Evolutionary conservation across 768 basidiomycete species (phyloP).

Genomic region (Boletus barrowsii): DNA sequence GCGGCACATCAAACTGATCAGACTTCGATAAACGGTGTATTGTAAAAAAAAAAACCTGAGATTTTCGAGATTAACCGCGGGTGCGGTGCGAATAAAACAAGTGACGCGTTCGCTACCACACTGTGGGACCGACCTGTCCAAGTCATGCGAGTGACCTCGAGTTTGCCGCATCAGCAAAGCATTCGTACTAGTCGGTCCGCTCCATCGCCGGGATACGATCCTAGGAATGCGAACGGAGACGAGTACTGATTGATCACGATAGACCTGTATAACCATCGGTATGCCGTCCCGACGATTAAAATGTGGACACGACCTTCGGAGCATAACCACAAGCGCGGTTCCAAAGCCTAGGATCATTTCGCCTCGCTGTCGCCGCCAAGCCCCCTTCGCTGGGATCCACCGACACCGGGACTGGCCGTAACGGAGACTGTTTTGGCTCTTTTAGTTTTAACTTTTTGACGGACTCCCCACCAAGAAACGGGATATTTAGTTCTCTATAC

Average conservation of each 20-base stretch:
- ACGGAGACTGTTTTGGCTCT: slow-evolving; percentile 33
- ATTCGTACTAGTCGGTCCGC: slow-evolving; percentile 12
- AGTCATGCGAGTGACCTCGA: slow-evolving; percentile 1
- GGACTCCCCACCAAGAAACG: slow-evolving; percentile 19
- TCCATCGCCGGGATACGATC: slow-evolving; percentile 2
- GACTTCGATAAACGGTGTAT: slow-evolving; percentile 16
- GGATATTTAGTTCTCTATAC: slow-evolving; percentile 12
- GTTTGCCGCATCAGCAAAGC: slow-evolving; percentile 3
- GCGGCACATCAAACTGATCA: slow-evolving; percentile 24
- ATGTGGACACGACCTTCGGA: slow-evolving; percentile 10
- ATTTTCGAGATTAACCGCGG: slow-evolving; percentile 27
- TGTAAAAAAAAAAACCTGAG: slow-evolving; percentile 11
- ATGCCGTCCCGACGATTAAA: slow-evolving; percentile 22
- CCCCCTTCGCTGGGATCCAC: slow-evolving; percentile 17
- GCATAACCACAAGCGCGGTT: slow-evolving; percentile 5
- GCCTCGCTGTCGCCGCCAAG: slow-evolving; percentile 14
- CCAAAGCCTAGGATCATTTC: slow-evolving; percentile 19
- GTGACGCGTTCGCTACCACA: neutral
- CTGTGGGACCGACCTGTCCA: neutral
- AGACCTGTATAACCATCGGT: slow-evolving; percentile 17
- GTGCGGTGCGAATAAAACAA: slow-evolving; percentile 9
- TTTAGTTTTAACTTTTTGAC: slow-evolving; percentile 35
- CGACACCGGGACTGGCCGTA: slow-evolving; percentile 21
- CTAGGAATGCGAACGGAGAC: neutral
- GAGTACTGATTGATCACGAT: neutral